These are phyloP conservation scores for Parascedosporium putredinis DNA, from an alignment of 2,329 filamentous ascomycete genomes.

Conservation along the genomic window DNA sequence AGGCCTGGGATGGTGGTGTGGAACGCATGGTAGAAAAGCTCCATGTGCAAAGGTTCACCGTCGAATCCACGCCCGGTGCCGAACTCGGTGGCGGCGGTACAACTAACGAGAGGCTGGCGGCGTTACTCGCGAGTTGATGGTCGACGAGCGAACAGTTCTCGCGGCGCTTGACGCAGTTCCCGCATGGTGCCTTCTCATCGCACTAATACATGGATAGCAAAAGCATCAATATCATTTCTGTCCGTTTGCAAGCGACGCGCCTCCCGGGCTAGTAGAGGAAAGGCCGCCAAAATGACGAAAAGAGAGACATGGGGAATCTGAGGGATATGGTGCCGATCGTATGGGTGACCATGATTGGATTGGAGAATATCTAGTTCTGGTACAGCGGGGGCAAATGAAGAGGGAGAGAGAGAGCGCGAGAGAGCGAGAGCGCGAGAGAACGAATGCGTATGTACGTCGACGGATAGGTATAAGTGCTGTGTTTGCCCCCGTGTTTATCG, in stretches of 20 bases:
- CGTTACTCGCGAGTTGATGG: conserved; percentile 9
- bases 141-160: conserved; percentile 10
- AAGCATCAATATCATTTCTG: not conserved
- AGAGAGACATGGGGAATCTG: too few relatives aligned
- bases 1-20: conserved; percentile 16
- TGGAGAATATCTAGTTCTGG: too few relatives aligned
- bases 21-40: conserved; percentile 22
- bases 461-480: too few relatives aligned
- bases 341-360: too few relatives aligned
- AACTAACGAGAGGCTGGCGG: conserved; percentile 2
- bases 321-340: too few relatives aligned
- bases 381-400: too few relatives aligned
- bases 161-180: conserved; percentile 18
- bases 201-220: conserved; percentile 13
- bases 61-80: conserved; percentile 1
- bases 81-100: conserved; percentile 3
- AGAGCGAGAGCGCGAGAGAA: too few relatives aligned
- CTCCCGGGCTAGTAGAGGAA: not conserved
- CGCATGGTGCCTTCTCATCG: conserved; percentile 18
- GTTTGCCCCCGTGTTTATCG: too few relatives aligned
- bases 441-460: too few relatives aligned
- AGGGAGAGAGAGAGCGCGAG: too few relatives aligned
- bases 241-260: not conserved
- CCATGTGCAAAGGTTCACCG: conserved; percentile 21
- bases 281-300: too few relatives aligned